These are phyloP conservation scores for Ambispora gerdemannii DNA, from an alignment of 192 early-diverging fungal genomes.

Conservation along the genomic window DNA sequence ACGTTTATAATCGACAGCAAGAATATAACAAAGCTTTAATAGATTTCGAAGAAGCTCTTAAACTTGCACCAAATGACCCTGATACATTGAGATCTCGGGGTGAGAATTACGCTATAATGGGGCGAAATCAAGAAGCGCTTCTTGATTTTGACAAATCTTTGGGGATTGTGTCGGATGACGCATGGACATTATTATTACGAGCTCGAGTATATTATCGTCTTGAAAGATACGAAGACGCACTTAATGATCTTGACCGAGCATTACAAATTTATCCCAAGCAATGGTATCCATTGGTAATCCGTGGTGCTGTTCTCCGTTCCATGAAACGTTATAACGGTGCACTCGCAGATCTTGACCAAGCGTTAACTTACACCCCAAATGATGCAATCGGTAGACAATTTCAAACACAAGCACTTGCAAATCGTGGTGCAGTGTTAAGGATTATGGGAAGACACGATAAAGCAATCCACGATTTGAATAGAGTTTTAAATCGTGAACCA, in stretches of 20 bases:
- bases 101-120: not conserved
- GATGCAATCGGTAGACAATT: not conserved
- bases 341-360: not conserved
- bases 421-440: conserved; percentile 3
- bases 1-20: not conserved
- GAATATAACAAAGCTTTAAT: conserved; percentile 10
- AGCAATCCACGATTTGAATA: conserved; percentile 20
- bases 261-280: not conserved
- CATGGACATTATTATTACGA: conserved; percentile 1
- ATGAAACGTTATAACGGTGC: not conserved
- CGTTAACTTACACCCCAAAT: not conserved
- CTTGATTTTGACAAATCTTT: not conserved
- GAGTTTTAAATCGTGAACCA: not conserved
- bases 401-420: not conserved
- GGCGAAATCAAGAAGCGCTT: not conserved
- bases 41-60: not conserved
- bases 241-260: not conserved
- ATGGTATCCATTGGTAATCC: not conserved
- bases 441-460: not conserved
- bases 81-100: conserved; percentile 8
- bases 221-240: not conserved
- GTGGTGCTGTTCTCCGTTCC: not conserved
- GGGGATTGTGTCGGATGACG: not conserved
- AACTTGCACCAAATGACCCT: not conserved
- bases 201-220: conserved; percentile 1